phyloP scores from a whole-genome alignment of 2,329 filamentous ascomycete genomes.

The Sphaerostilbella broomeana region DNA sequence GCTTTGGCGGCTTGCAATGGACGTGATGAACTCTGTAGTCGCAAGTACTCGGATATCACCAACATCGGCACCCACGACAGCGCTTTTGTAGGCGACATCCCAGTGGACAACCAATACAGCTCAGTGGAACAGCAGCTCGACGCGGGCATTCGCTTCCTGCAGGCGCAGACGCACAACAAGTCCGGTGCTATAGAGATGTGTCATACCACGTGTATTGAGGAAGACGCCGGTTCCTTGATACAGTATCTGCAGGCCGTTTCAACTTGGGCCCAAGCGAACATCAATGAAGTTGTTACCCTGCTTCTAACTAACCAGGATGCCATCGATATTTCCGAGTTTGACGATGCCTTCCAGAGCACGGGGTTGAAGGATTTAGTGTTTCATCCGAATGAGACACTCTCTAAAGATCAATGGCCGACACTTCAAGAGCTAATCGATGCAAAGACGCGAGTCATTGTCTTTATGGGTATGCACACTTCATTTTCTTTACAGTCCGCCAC shows the following conservation, averaged over 20 bases:
- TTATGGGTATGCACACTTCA: no score
- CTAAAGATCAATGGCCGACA: constrained; percentile 60
- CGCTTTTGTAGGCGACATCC: constrained; percentile 52
- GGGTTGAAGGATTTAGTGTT: constrained; percentile 54
- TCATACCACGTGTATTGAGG: constrained; percentile 55
- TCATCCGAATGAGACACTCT: constrained; percentile 35
- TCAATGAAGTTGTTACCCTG: constrained; percentile 56
- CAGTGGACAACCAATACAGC: constrained; percentile 54
- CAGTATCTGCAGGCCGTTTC: constrained; percentile 52
- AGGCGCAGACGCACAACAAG: constrained; percentile 55
- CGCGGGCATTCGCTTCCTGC: constrained; percentile 56
- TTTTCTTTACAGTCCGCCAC: not conserved
- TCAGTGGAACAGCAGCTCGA: constrained; percentile 52
- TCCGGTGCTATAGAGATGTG: constrained; percentile 51
- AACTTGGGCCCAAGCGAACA: constrained; percentile 52
- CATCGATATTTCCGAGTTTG: constrained; percentile 50
- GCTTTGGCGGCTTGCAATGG: constrained; percentile 48
- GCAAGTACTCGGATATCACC: constrained; percentile 53
- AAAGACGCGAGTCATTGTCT: constrained; percentile 60
- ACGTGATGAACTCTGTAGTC: constrained; percentile 46
- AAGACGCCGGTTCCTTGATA: constrained; percentile 52
- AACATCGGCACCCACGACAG: constrained; percentile 60
- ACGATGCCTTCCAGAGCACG: constrained; percentile 45
- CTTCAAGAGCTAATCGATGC: constrained; percentile 57
- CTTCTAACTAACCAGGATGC: constrained; percentile 56